Conservation (phyloP, 1,284 basidiomycete species). For the Agroathelia rolfsii region DNA sequence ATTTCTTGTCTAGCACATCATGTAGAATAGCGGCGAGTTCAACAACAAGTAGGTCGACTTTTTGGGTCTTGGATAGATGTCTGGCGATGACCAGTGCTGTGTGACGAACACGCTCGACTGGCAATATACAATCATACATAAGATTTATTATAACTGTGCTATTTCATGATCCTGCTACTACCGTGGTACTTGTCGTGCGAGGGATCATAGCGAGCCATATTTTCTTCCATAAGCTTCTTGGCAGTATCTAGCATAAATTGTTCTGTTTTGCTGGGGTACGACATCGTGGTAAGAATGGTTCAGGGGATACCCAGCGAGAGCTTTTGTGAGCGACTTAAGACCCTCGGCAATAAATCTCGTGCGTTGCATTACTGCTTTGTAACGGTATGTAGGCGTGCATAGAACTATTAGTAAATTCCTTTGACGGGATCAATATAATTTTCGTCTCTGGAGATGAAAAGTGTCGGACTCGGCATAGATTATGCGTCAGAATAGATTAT, state of each 20-base stretch:
- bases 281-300: too few species aligned
- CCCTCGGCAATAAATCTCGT: too few species aligned
- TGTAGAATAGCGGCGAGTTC: conserved; percentile 84
- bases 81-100: conserved; percentile 65
- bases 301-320: too few species aligned
- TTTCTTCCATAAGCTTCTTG: conserved; percentile 62
- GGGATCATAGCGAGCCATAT: conserved; percentile 81
- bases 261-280: conserved; percentile 30
- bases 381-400: too few species aligned
- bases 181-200: conserved; percentile 88
- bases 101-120: conserved; percentile 75
- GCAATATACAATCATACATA: conserved; percentile 6
- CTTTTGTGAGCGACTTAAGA: too few species aligned
- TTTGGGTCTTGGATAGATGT: conserved; percentile 24
- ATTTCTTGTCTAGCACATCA: conserved; percentile 84
- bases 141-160: conserved; percentile 1
- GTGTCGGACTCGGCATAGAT: too few species aligned
- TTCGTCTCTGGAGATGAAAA: too few species aligned
- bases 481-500: too few species aligned
- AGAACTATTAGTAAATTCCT: too few species aligned
- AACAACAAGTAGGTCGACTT: conserved; percentile 63
- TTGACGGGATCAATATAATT: too few species aligned
- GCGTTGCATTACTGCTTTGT: too few species aligned
- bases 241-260: conserved; percentile 42
- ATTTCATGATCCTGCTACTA: conserved; percentile 22